These are phyloP conservation scores for Cardamine resedifolia DNA, from an alignment of 345 rosid species.

Conservation along the genomic window DNA sequence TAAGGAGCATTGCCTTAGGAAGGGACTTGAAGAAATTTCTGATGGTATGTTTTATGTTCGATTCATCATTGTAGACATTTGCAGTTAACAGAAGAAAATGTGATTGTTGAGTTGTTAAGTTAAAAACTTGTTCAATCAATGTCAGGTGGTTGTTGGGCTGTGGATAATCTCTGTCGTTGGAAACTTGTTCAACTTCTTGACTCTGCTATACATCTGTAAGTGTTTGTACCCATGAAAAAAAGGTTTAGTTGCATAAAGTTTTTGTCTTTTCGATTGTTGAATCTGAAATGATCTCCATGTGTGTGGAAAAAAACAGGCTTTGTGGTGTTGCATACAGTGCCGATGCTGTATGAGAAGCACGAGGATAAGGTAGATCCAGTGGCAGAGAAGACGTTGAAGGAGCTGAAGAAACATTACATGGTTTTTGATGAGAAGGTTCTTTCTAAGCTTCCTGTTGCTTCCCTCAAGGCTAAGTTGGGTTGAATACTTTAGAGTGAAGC, in stretches of 20 bases:
- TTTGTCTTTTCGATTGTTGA: background rate
- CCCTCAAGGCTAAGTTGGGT: constrained; percentile 47
- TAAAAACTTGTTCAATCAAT: background rate
- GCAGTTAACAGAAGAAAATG: background rate
- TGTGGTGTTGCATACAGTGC: constrained; percentile 65
- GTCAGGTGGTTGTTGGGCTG: constrained; percentile 60
- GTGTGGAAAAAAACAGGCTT: constrained; percentile 41
- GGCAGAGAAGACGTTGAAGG: constrained; percentile 62
- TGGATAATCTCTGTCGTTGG: constrained; percentile 75
- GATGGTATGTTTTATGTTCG: constrained; percentile 42
- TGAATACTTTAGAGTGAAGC: constrained; percentile 16
- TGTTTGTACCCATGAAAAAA: background rate
- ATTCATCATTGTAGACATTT: background rate
- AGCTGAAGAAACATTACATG: constrained; percentile 66
- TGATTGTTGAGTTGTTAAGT: background rate
- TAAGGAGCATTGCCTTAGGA: constrained; percentile 62
- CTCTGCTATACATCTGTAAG: constrained; percentile 61
- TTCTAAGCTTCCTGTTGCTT: constrained; percentile 55
- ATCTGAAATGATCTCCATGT: background rate
- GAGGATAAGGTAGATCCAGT: constrained; percentile 78
- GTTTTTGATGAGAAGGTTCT: constrained; percentile 71
- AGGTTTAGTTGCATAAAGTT: background rate
- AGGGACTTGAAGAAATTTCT: constrained; percentile 69
- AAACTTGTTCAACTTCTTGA: constrained; percentile 76
- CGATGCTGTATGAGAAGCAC: constrained; percentile 81